Base-by-base conservation (phyloP, 371 early-diverging fungal genomes). In the Lichtheimia hyalospora region DNA sequence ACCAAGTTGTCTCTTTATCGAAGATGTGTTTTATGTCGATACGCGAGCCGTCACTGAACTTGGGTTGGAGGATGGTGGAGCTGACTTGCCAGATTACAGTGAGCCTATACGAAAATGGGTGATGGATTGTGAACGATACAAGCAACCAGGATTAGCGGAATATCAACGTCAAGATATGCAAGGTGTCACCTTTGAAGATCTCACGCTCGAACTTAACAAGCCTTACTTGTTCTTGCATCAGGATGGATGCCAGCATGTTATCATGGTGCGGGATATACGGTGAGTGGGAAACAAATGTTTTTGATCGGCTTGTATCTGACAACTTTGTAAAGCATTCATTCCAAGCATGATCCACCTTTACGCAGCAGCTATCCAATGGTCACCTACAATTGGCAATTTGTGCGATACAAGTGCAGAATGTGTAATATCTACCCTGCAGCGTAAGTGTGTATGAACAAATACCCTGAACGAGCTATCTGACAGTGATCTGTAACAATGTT, bases 211-310 rank as follows among this genome's bases (percentile, higher is more conserved):
- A 5, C 54, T 90, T 13, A 74, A 84, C 56, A 73, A 82, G 46
- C 88, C 90, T 3, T 90, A 89, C 58, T 66, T 79, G 6, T 88
- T 90, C 53, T 69, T 81, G 2, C 93, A 92, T 65, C 89, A 89
- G 62, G 86, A 87, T 24, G 70, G 77, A 48, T 93, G 93, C 59
- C 86, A 92, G 56, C 92, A 93, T 59, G 67, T 89, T 46, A 52
- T 92, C 21, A 73, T 85, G 62, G 73, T 93, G 24, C 73, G 75
- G 13, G 88, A 88, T 61, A 57, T 91, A 12, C 68, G 89, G 73
- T 84, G 70, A 23, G 62, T 60, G 7, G 48, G 5, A 16, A 49
- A 43, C n/a, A 44, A 51, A 34, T 5, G 46, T 15, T 1, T 16
- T 21, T 46, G 7, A 21, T 57, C 14, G 25, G 34, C 23, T n/a